A percentile compares a stretch with the other conserved stretches of the same genome.
These are phyloP conservation scores for Leptoxyphium fumago DNA, from an alignment of 2,329 filamentous ascomycete species.

Conservation along the genomic window DNA sequence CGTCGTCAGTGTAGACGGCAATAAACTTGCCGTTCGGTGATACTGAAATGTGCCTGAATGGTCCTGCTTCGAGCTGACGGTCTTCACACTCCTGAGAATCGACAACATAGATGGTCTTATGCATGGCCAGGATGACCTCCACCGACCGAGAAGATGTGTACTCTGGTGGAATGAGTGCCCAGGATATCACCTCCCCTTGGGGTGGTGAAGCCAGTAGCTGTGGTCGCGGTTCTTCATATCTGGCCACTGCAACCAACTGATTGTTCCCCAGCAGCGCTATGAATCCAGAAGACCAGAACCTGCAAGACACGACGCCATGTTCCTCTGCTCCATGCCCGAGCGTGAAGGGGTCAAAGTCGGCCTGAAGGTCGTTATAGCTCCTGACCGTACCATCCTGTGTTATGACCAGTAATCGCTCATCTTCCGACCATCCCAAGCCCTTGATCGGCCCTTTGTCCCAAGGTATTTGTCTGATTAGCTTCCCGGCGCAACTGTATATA, in stretches of 20 bases:
- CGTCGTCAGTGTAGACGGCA: conserved; percentile 72
- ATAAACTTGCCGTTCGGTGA: conserved; percentile 84
- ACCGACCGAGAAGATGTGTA: conserved; percentile 86
- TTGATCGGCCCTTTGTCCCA: conserved; percentile 86
- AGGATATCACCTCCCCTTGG: conserved; percentile 67
- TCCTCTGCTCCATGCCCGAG: conserved; percentile 80
- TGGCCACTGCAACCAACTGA: conserved; percentile 68
- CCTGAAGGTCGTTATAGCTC: conserved; percentile 82
- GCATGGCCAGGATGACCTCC: conserved; percentile 77
- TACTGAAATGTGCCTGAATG: conserved; percentile 78
- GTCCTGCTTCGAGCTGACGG: conserved; percentile 76
- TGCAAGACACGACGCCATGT: conserved; percentile 72
- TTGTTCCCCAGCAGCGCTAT: conserved; percentile 86
- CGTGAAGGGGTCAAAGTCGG: conserved; percentile 88
- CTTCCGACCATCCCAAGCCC: conserved; percentile 89
- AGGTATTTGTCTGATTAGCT: conserved; percentile 47
- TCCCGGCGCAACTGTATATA: conserved; percentile 85
- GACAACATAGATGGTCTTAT: conserved; percentile 68
- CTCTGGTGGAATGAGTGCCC: conserved; percentile 76
- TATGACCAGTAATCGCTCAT: conserved; percentile 80
- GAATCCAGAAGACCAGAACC: conserved; percentile 85
- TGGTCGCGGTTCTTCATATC: conserved; percentile 81
- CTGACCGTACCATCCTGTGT: conserved; percentile 80
- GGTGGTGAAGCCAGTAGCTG: conserved; percentile 65
- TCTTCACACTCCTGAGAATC: conserved; percentile 87